Conservation (phyloP, 106 monocot species). For the Dendrobium chrysotoxum region DNA sequence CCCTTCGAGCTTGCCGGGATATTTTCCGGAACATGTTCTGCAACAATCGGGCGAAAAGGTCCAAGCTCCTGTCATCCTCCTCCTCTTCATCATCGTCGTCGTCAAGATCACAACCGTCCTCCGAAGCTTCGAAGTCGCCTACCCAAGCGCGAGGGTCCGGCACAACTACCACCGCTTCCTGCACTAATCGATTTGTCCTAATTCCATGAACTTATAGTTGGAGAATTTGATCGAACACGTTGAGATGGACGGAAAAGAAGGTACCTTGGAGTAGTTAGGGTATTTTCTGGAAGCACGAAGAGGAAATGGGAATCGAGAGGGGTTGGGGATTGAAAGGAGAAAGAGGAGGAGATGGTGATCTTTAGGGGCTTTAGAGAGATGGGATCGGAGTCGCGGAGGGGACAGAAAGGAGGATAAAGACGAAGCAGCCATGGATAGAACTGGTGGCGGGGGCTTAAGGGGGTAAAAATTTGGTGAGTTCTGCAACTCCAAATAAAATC, state of each 20-base stretch:
- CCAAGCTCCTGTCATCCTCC: slow-evolving; percentile 84
- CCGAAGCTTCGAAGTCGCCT: slow-evolving; percentile 10
- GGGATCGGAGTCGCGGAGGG: not conserved
- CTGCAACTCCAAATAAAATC: no score
- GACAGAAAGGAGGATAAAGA: not conserved
- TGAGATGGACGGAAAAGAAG: not conserved
- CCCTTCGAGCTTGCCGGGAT: slow-evolving; percentile 63
- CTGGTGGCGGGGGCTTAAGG: no score
- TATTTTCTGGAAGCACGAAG: not conserved
- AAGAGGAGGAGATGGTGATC: not conserved
- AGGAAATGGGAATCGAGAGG: slow-evolving; percentile 1
- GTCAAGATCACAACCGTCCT: slow-evolving; percentile 16
- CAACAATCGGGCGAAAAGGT: slow-evolving; percentile 64
- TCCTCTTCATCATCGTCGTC: slow-evolving; percentile 54
- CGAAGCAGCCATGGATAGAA: not conserved
- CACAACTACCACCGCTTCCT: slow-evolving; percentile 53
- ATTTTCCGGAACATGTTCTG: slow-evolving; percentile 62
- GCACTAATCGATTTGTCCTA: not conserved
- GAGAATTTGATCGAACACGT: not conserved
- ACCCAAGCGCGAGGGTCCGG: slow-evolving; percentile 59
- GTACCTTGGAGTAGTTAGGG: slow-evolving; percentile 4
- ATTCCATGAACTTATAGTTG: slow-evolving; percentile 4
- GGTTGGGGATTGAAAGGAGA: not conserved
- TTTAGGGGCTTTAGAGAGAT: not conserved
- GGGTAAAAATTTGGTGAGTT: no score